phyloP scores from a whole-genome alignment of 257 asterid genomes.

The Nicotiana undulata region DNA sequence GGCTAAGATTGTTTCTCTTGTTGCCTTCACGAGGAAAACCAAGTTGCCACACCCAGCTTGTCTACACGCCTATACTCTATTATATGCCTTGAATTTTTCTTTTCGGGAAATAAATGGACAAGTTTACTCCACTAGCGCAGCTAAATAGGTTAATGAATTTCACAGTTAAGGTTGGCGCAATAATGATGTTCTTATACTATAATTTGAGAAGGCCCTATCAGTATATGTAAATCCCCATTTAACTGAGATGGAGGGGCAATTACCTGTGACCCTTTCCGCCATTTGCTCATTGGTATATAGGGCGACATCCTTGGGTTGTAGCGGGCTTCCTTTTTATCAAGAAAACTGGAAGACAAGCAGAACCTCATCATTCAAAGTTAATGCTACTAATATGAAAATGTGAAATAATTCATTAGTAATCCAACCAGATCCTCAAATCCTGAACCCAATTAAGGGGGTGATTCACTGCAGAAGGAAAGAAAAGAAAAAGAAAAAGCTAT shows the following conservation, averaged over 20 bases:
- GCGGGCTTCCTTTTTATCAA: conserved; percentile 68
- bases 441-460: background rate
- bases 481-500: background rate
- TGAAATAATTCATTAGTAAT: background rate
- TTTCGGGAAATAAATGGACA: background rate
- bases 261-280: conserved; percentile 99
- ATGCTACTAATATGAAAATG: background rate
- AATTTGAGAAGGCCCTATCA: background rate
- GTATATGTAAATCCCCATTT: background rate
- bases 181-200: background rate
- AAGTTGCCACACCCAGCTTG: background rate
- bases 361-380: background rate
- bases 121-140: background rate
- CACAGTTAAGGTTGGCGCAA: background rate
- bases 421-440: background rate
- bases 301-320: conserved; percentile 91
- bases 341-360: conserved; percentile 47
- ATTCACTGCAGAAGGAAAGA: background rate
- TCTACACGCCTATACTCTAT: background rate
- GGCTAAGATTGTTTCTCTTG: no score
- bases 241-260: background rate
- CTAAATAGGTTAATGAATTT: background rate
- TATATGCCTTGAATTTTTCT: background rate
- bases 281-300: conserved; percentile 65
- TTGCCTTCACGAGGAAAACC: background rate